A percentile compares a stretch with the other conserved stretches of the same genome.
phyloP scores from a whole-genome alignment of 176 grass and related monocot genomes.

The Carex pumila region DNA sequence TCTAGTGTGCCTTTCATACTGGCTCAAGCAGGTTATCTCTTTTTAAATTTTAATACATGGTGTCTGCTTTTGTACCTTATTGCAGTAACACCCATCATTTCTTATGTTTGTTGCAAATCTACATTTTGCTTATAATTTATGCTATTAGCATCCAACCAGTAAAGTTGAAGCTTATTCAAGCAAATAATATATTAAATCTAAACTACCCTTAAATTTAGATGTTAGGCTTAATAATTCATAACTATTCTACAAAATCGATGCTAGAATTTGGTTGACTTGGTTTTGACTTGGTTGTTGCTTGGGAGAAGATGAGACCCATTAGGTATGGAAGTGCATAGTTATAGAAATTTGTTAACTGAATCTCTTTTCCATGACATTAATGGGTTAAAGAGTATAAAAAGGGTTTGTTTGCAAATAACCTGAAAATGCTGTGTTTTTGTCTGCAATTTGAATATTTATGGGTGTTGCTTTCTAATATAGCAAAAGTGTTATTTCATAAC shows the following conservation, averaged over 20 bases:
- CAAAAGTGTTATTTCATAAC: background rate
- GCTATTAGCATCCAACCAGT: background rate
- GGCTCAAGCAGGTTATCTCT: constrained; percentile 72
- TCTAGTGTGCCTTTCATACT: constrained; percentile 82
- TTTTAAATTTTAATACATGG: background rate
- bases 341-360: background rate
- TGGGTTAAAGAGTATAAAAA: background rate
- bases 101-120: background rate
- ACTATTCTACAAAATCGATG: background rate
- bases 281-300: background rate
- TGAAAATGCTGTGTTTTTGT: background rate
- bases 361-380: background rate
- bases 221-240: background rate
- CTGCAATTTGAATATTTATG: background rate
- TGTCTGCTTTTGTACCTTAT: background rate
- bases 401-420: background rate
- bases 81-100: background rate
- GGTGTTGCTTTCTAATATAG: background rate
- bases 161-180: background rate
- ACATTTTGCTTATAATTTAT: background rate
- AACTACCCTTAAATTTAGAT: background rate
- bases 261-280: background rate
- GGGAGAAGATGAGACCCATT: background rate
- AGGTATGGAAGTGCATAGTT: too few relatives aligned
- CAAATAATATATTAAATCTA: background rate